Conservation (phyloP, 306 rosid species). For the Herpetospermum pedunculosum region DNA sequence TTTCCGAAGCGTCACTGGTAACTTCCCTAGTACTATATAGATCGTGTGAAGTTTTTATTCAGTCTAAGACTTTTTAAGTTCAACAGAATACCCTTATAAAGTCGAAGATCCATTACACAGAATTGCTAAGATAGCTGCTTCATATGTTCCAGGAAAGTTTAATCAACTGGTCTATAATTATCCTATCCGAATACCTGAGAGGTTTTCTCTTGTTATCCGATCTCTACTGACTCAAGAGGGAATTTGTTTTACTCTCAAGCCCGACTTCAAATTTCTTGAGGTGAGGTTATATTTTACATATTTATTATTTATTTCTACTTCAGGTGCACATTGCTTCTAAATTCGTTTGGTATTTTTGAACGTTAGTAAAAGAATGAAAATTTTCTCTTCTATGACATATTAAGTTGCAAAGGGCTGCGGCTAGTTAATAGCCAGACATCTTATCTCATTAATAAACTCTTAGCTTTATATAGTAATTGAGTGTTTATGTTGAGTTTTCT, state of each 20-base stretch:
- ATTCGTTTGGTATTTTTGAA: not conserved
- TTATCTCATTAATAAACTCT: not conserved
- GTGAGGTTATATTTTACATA: slow-evolving; percentile 21
- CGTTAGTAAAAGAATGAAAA: not conserved
- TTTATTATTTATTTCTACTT: slow-evolving; percentile 4
- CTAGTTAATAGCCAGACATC: not conserved
- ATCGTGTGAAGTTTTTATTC: not conserved
- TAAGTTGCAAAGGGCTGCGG: not conserved
- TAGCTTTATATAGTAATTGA: not conserved
- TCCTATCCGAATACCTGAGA: slow-evolving; percentile 97
- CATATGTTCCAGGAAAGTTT: slow-evolving; percentile 66
- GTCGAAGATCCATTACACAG: not conserved
- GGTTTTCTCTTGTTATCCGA: slow-evolving; percentile 94
- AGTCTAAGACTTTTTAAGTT: not conserved
- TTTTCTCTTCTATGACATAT: not conserved
- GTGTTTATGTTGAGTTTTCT: not conserved
- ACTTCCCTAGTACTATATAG: not conserved
- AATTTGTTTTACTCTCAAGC: slow-evolving; percentile 85
- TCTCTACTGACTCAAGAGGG: slow-evolving; percentile 98
- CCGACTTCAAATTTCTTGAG: slow-evolving; percentile 96
- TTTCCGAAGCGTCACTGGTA: slow-evolving; percentile 91
- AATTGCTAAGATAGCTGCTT: slow-evolving; percentile 8
- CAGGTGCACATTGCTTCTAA: not conserved
- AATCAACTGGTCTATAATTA: slow-evolving; percentile 93
- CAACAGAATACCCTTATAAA: not conserved